Evolutionary conservation across 257 asterid genomes (phyloP).

Genomic region (Phtheirospermum japonicum): DNA sequence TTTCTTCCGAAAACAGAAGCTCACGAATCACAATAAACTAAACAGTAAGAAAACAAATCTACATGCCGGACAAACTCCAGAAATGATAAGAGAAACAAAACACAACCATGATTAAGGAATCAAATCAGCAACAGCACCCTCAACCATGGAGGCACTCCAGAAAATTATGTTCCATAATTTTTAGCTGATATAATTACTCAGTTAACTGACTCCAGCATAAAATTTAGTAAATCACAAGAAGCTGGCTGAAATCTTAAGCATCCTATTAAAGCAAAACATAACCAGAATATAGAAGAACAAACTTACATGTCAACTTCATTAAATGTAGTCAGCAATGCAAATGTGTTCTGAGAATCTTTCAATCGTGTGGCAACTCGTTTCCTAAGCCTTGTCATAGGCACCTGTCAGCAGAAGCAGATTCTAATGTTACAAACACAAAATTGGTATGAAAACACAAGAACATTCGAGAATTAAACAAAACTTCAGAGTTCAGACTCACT

Average conservation of each 20-base stretch:
- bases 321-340: constrained; percentile 92
- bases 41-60: neutral
- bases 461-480: neutral
- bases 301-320: constrained; percentile 98
- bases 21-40: neutral
- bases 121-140: neutral
- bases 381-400: constrained; percentile 97
- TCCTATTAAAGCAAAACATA: constrained; percentile 6
- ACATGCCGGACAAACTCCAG: neutral
- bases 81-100: constrained; percentile 15
- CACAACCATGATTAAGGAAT: constrained; percentile 2
- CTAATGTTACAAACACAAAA: constrained; percentile 4
- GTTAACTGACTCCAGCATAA: neutral
- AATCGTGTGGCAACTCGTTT: constrained; percentile 88
- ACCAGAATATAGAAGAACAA: constrained; percentile 14
- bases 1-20: neutral
- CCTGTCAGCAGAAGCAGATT: constrained; percentile 43
- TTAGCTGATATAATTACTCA: neutral
- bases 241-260: constrained; percentile 13
- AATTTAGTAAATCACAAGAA: neutral
- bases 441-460: neutral
- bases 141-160: neutral
- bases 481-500: constrained; percentile 52
- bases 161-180: neutral
- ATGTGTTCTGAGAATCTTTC: constrained; percentile 98